phyloP scores from a whole-genome alignment of 140 eudicot species.

The Flaveria floridana region DNA sequence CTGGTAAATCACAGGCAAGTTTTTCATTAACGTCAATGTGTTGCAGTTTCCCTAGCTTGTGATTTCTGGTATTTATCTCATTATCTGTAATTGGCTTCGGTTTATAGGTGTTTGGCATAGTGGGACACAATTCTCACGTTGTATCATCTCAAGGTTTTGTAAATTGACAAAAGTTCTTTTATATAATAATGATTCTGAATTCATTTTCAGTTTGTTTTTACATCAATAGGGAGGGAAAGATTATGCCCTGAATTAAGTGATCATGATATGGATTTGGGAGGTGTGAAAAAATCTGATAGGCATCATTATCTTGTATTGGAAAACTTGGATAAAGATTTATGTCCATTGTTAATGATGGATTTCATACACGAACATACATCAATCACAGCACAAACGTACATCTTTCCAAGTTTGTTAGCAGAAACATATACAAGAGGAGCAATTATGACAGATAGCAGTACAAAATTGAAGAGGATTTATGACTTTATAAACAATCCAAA shows the following conservation, averaged over 20 bases:
- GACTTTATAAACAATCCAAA: constrained; percentile 54
- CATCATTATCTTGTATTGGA: constrained; percentile 47
- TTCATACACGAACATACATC: constrained; percentile 54
- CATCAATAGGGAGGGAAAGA: constrained; percentile 30
- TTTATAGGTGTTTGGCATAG: constrained; percentile 41
- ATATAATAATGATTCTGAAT: constrained; percentile 9
- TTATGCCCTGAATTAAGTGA: constrained; percentile 13
- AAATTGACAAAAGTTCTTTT: background rate
- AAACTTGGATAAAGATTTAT: constrained; percentile 66
- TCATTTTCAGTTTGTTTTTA: background rate
- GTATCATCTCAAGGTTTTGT: constrained; percentile 40
- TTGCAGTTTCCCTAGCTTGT: constrained; percentile 6
- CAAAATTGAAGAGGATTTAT: constrained; percentile 42
- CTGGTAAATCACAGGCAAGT: constrained; percentile 41
- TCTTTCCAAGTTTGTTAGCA: constrained; percentile 49
- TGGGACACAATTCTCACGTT: constrained; percentile 10
- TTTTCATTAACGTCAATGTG: background rate
- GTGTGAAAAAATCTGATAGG: constrained; percentile 28
- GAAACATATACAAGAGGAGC: constrained; percentile 62
- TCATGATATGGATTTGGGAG: constrained; percentile 63
- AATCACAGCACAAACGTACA: constrained; percentile 43
- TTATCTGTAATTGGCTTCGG: background rate
- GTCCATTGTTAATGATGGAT: constrained; percentile 41
- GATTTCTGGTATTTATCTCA: background rate
- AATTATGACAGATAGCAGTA: constrained; percentile 39